Percentiles rank a stretch among this genome's conserved stretches.
These are phyloP conservation scores for Globisporangium perplexum DNA, from an alignment of 352 stramenopile species.

Conservation along the genomic window DNA sequence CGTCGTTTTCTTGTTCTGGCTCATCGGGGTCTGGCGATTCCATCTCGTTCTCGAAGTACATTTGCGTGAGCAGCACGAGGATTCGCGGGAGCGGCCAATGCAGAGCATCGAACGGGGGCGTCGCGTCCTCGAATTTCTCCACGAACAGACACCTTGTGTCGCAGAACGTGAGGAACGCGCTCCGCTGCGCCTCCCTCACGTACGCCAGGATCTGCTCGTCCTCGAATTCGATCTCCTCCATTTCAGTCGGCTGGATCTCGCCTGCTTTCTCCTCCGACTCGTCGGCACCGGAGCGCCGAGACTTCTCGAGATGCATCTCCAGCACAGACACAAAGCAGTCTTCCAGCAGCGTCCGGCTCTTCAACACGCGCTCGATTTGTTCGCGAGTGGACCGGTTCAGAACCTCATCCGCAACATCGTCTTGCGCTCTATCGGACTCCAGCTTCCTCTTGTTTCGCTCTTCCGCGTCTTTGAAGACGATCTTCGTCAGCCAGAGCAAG, in stretches of 20 bases:
- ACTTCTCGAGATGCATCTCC: slow-evolving; percentile 67
- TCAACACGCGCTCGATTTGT: slow-evolving; percentile 38
- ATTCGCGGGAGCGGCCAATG: slow-evolving; percentile 67
- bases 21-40: slow-evolving; percentile 29
- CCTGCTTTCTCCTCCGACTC: slow-evolving; percentile 21
- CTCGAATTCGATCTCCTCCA: slow-evolving; percentile 69
- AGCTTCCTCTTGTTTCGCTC: slow-evolving; percentile 15
- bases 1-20: slow-evolving; percentile 21
- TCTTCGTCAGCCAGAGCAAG: slow-evolving; percentile 63
- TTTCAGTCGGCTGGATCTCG: slow-evolving; percentile 23
- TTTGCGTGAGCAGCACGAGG: slow-evolving; percentile 66
- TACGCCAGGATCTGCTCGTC: slow-evolving; percentile 40
- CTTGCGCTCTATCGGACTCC: slow-evolving; percentile 9
- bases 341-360: slow-evolving; percentile 41
- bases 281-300: slow-evolving; percentile 17
- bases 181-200: slow-evolving; percentile 55
- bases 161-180: slow-evolving; percentile 75
- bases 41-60: slow-evolving; percentile 82
- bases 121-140: slow-evolving; percentile 69
- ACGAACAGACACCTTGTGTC: slow-evolving; percentile 78
- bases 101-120: slow-evolving; percentile 48
- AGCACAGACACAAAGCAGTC: slow-evolving; percentile 56
- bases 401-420: slow-evolving; percentile 5
- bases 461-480: slow-evolving; percentile 49
- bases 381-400: slow-evolving; percentile 8